phyloP scores from a whole-genome alignment of 176 grass and related monocot genomes.

The Poa annua region DNA sequence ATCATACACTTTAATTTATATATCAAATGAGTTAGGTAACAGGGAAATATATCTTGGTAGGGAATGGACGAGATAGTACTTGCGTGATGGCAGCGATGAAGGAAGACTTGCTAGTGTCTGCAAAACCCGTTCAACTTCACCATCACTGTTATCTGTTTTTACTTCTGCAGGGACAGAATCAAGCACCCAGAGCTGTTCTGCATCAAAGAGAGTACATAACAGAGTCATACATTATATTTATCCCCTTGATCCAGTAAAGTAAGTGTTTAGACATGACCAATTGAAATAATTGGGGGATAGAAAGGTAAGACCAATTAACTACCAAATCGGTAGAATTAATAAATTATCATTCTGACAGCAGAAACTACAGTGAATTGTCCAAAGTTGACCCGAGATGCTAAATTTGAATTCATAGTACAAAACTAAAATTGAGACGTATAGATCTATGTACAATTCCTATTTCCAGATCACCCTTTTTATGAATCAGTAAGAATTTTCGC shows the following conservation, averaged over 20 bases:
- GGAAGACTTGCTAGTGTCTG: conserved; percentile 72
- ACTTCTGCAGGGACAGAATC: conserved; percentile 94
- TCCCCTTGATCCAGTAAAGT: neutral
- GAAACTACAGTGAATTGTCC: neutral
- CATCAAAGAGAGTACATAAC: conserved; percentile 47
- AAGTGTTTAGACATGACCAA: neutral
- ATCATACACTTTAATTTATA: neutral
- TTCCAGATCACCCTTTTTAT: neutral
- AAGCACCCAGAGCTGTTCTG: conserved; percentile 97
- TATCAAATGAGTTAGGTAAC: neutral
- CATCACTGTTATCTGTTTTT: conserved; percentile 63
- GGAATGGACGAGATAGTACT: conserved; percentile 52
- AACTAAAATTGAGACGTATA: neutral
- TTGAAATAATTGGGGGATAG: neutral
- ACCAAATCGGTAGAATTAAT: no score
- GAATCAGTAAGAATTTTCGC: neutral
- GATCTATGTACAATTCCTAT: neutral
- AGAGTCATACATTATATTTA: conserved; percentile 3
- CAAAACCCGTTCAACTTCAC: conserved; percentile 88
- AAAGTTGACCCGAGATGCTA: neutral
- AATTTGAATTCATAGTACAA: neutral
- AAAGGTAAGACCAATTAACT: conserved; percentile 4
- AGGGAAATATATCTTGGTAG: conserved; percentile 11
- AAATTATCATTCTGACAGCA: neutral
- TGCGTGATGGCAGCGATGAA: conserved; percentile 73